Base-by-base conservation (phyloP, 495 filamentous ascomycete species). In the Xylaria bambusicola region DNA sequence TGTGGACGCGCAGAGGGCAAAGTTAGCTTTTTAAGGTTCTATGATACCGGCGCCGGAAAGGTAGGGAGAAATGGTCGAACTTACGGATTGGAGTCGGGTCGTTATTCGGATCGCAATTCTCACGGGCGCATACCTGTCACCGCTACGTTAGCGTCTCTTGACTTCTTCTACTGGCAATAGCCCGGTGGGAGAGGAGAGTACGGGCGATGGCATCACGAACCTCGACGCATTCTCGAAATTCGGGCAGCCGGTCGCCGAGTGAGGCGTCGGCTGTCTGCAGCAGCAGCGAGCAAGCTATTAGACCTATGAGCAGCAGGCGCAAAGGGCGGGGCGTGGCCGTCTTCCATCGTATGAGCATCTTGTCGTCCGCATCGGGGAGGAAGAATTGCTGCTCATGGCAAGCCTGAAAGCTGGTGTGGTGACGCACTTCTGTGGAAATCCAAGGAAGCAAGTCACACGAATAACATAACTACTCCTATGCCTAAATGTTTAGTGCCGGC, bases 221-320 rank as follows among this genome's bases (percentile, higher is more conserved):
- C 80, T 91, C 69, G 50, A 98, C 86, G 73, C 94, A 98, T 75
- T 91, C 82, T 66, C 78, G 82, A 72, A 98, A 98, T 64, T 97
- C 93, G 12, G 91, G 91, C 44, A 97, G 79, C 48, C 86, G 83
- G 72, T 98, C 94, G 56, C 94, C 94, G 46, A 87, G 65, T 17
- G 92, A 97, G 24, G 92, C 94, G 29, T 75, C 72, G 6, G 78
- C 84, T 35, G 77, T 71, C 36, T 44, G 41, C 44, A 64, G 62
- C 45, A 68, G 56, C 56, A 62, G 50, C n/a, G n/a, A n/a, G 61
- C 65, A 68, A 48, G 55, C 17, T 20, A 60, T 46, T 0, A 53
- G 8, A 15, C 38, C 40, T 46, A 53, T 46, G 24, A 33, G 36
- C 5, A 59, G 36, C 21, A 44, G 40, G 29, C 29, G 50, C 36